Evolutionary conservation across 1,139 yeast genomes (phyloP).

Genomic region (Candida neerlandica): DNA sequence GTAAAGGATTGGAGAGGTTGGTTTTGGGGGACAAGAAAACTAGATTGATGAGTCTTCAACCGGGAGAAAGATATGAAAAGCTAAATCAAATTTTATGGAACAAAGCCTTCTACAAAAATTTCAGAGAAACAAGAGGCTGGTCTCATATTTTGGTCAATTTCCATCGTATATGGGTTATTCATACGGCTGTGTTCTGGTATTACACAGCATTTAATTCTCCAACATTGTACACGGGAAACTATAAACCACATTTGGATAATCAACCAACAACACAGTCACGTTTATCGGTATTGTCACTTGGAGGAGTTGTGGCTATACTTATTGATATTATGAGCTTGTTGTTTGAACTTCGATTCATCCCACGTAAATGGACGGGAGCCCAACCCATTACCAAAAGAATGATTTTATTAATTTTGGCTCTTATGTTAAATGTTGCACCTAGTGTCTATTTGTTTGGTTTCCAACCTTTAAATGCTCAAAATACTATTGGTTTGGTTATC

Average conservation of each 20-base stretch:
- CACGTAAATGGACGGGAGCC: slow-evolving; percentile 59
- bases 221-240: slow-evolving; percentile 54
- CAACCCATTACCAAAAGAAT: slow-evolving; percentile 43
- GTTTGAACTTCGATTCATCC: slow-evolving; percentile 52
- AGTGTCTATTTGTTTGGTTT: slow-evolving; percentile 40
- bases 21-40: slow-evolving; percentile 37
- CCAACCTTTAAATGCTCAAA: slow-evolving; percentile 27
- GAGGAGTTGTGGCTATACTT: slow-evolving; percentile 50
- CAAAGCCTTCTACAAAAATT: slow-evolving; percentile 55
- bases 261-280: slow-evolving; percentile 50
- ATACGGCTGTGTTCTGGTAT: slow-evolving; percentile 60
- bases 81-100: slow-evolving; percentile 52
- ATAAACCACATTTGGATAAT: slow-evolving; percentile 46
- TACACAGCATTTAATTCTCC: slow-evolving; percentile 57
- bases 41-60: slow-evolving; percentile 43
- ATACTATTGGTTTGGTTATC: slow-evolving; percentile 35
- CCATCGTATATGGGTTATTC: slow-evolving; percentile 65
- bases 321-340: slow-evolving; percentile 46
- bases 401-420: slow-evolving; percentile 27
- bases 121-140: slow-evolving; percentile 61
- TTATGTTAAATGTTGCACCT: slow-evolving; percentile 40
- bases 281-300: slow-evolving; percentile 51
- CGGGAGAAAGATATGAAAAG: slow-evolving; percentile 47
- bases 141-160: slow-evolving; percentile 57
- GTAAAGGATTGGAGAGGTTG: slow-evolving; percentile 50